These are phyloP conservation scores for Acidiella bohemica DNA, from an alignment of 495 filamentous ascomycete species.

Conservation along the genomic window DNA sequence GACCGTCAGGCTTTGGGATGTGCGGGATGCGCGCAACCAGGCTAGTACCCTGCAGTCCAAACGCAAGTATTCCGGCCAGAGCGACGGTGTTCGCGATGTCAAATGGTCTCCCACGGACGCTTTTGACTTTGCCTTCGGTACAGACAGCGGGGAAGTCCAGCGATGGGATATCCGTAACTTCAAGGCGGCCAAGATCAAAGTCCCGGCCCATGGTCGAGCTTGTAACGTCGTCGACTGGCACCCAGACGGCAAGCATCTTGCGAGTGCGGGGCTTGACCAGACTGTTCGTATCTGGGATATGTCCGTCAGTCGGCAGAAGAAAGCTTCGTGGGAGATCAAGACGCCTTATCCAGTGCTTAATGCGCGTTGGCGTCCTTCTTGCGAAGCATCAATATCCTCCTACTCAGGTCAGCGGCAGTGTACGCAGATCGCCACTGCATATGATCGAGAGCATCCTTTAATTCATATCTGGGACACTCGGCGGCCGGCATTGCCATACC, in stretches of 20 bases:
- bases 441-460: slow-evolving; percentile 50
- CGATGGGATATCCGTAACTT: slow-evolving; percentile 54
- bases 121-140: slow-evolving; percentile 74
- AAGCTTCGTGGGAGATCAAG: slow-evolving; percentile 47
- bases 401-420: slow-evolving; percentile 52
- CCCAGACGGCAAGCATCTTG: slow-evolving; percentile 79
- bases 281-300: slow-evolving; percentile 90
- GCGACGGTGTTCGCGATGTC: slow-evolving; percentile 72
- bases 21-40: slow-evolving; percentile 41
- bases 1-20: slow-evolving; percentile 70
- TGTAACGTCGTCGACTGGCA: slow-evolving; percentile 89
- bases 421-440: slow-evolving; percentile 54
- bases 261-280: slow-evolving; percentile 70
- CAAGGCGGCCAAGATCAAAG: slow-evolving; percentile 49
- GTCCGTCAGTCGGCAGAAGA: slow-evolving; percentile 67
- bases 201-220: slow-evolving; percentile 70
- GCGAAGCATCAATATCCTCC: slow-evolving; percentile 53
- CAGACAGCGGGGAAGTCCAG: slow-evolving; percentile 64
- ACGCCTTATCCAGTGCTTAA: slow-evolving; percentile 57
- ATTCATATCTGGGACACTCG: slow-evolving; percentile 91
- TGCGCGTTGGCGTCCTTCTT: slow-evolving; percentile 76
- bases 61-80: slow-evolving; percentile 46
- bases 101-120: slow-evolving; percentile 81
- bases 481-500: slow-evolving; percentile 70
- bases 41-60: slow-evolving; percentile 42